phyloP scores from a whole-genome alignment of 2,329 filamentous ascomycete species.

The Colletotrichum destructivum region DNA sequence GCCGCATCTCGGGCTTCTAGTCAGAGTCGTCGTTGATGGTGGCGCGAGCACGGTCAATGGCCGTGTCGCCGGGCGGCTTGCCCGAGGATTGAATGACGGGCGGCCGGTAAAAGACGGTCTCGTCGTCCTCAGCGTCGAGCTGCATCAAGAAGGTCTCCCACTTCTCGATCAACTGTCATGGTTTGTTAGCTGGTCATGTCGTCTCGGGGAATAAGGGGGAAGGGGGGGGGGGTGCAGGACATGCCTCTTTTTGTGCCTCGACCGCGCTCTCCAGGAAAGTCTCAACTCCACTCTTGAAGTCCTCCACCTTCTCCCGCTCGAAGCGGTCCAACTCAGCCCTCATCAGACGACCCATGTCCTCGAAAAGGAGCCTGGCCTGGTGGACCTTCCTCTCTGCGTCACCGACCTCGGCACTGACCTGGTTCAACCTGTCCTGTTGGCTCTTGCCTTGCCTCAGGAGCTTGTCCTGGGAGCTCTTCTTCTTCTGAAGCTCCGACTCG shows the following conservation, averaged over 20 bases:
- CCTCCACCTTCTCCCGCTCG: constrained; percentile 97
- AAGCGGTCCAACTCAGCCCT: constrained; percentile 92
- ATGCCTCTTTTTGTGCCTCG: constrained; percentile 97
- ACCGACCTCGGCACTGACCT: constrained; percentile 92
- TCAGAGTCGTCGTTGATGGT: constrained; percentile 74
- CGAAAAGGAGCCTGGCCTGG: constrained; percentile 90
- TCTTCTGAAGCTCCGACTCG: constrained; percentile 91
- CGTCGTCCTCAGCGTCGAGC: constrained; percentile 93
- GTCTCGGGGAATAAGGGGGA: background rate
- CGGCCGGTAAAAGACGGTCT: constrained; percentile 75
- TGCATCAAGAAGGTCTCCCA: constrained; percentile 99
- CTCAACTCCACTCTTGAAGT: constrained; percentile 98
- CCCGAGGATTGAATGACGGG: constrained; percentile 68
- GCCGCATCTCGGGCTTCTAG: constrained; percentile 52
- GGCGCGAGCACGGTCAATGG: constrained; percentile 71
- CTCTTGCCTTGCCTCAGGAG: constrained; percentile 94
- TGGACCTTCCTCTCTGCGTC: constrained; percentile 95
- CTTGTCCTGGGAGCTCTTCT: constrained; percentile 91
- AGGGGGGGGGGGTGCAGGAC: constrained; percentile 47
- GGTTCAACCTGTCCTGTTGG: constrained; percentile 94
- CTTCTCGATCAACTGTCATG: constrained; percentile 79
- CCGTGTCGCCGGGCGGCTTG: constrained; percentile 70
- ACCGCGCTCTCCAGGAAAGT: constrained; percentile 97
- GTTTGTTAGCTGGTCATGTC: constrained; percentile 45
- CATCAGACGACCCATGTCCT: constrained; percentile 98